These are phyloP conservation scores for Aspergillus steynii DNA, from an alignment of 495 filamentous ascomycete genomes.

Conservation along the genomic window DNA sequence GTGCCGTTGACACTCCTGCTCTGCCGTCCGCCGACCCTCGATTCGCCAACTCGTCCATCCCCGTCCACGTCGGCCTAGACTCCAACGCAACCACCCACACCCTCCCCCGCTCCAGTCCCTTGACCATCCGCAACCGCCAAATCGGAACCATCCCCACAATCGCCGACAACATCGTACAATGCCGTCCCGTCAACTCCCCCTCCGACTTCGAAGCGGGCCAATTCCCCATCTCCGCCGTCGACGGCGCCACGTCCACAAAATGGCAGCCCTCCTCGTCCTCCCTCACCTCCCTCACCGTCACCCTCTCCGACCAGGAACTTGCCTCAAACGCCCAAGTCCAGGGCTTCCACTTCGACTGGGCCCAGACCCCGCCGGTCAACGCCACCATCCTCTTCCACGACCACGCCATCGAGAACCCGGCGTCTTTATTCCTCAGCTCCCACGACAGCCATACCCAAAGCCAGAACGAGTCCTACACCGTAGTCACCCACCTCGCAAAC, in stretches of 20 bases:
- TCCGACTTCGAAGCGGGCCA: slow-evolving; percentile 62
- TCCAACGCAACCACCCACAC: slow-evolving; percentile 41
- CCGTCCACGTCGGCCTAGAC: slow-evolving; percentile 48
- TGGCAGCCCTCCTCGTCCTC: slow-evolving; percentile 66
- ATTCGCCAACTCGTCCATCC: slow-evolving; percentile 52
- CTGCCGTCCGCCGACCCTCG: slow-evolving; percentile 44
- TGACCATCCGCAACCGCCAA: slow-evolving; percentile 62
- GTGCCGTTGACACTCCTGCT: slow-evolving; percentile 33
- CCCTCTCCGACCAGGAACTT: slow-evolving; percentile 44
- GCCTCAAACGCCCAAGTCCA: slow-evolving; percentile 41
- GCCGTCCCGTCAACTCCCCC: slow-evolving; percentile 52
- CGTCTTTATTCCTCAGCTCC: slow-evolving; percentile 7
- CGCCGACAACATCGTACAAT: slow-evolving; percentile 66
- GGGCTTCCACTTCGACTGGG: slow-evolving; percentile 69
- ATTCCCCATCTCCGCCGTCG: slow-evolving; percentile 69
- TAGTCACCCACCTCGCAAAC: slow-evolving; percentile 25
- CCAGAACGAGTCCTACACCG: slow-evolving; percentile 10
- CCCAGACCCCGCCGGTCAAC: slow-evolving; percentile 54
- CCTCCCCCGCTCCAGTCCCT: slow-evolving; percentile 49
- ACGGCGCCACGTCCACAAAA: slow-evolving; percentile 67
- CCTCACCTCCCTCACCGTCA: slow-evolving; percentile 48
- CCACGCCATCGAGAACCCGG: slow-evolving; percentile 25
- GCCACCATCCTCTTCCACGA: slow-evolving; percentile 60
- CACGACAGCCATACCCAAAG: background rate
- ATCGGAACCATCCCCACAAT: slow-evolving; percentile 48